A percentile compares a stretch with the other conserved stretches of the same genome.
Conservation (phyloP, 2,329 filamentous ascomycete species). For the Anthostomella pinea region DNA sequence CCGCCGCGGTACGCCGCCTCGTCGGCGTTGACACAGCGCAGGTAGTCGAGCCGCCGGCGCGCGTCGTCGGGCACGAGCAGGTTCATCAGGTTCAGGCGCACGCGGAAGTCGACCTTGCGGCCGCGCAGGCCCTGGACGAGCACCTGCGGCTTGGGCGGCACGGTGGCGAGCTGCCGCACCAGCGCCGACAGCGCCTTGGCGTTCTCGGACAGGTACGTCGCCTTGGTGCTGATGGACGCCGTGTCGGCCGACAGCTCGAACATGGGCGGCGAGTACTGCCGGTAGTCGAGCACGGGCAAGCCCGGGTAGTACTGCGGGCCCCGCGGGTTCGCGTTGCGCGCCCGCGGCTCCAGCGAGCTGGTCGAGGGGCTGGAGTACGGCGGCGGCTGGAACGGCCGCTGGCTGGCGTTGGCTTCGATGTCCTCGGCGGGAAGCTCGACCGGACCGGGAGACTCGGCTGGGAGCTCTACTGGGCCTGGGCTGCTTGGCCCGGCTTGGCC, state of each 20-base stretch:
- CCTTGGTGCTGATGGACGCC: constrained; percentile 45
- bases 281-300: constrained; percentile 48
- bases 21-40: constrained; percentile 47
- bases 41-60: constrained; percentile 48
- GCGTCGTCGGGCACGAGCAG: constrained; percentile 49
- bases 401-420: background rate
- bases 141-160: constrained; percentile 55
- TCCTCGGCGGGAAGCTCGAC: background rate
- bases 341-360: constrained; percentile 12
- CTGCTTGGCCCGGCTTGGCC: constrained; percentile 6
- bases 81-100: constrained; percentile 54
- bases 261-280: constrained; percentile 49
- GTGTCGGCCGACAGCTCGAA: constrained; percentile 50
- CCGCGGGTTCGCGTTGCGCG: constrained; percentile 13
- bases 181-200: constrained; percentile 44
- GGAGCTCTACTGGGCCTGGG: constrained; percentile 11
- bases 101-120: constrained; percentile 47
- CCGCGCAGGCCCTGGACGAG: constrained; percentile 46
- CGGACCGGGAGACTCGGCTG: background rate
- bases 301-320: constrained; percentile 42
- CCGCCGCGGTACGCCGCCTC: constrained; percentile 52
- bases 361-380: constrained; percentile 30
- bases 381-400: constrained; percentile 16
- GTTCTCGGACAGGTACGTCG: constrained; percentile 47
- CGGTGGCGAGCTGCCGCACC: constrained; percentile 45